These are phyloP conservation scores for Thyridium curvatum DNA, from an alignment of 2,329 filamentous ascomycete species.

Conservation along the genomic window DNA sequence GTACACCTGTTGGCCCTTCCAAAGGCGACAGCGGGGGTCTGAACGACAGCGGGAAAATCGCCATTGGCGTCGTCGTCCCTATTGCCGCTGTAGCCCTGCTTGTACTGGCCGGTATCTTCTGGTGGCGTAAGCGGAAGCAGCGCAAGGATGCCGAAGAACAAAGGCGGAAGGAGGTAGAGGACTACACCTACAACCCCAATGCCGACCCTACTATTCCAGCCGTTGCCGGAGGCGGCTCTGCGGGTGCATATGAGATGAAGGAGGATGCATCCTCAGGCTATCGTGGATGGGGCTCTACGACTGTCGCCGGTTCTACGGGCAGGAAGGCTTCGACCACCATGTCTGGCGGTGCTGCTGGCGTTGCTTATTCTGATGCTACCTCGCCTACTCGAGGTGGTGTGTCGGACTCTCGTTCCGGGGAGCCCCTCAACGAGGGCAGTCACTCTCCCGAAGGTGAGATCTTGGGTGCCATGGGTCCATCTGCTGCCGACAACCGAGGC, in stretches of 20 bases:
- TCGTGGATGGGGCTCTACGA: conserved; percentile 87
- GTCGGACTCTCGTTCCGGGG: conserved; percentile 65
- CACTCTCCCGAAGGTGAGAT: conserved; percentile 70
- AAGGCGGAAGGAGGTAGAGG: conserved; percentile 90
- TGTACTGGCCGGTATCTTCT: conserved; percentile 68
- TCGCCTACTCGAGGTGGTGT: conserved; percentile 60
- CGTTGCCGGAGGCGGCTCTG: conserved; percentile 27
- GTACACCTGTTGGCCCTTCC: conserved; percentile 9
- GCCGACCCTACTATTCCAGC: conserved; percentile 72
- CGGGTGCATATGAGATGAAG: conserved; percentile 60
- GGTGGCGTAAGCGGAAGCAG: conserved; percentile 86
- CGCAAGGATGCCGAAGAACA: conserved; percentile 81
- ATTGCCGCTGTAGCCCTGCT: conserved; percentile 82
- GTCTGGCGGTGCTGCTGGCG: conserved; percentile 63
- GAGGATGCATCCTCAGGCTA: conserved; percentile 77
- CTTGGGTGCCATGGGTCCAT: conserved; percentile 74
- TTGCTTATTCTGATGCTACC: conserved; percentile 66
- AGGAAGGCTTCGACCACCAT: conserved; percentile 87
- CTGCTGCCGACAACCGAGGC: conserved; percentile 56
- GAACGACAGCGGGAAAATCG: conserved; percentile 64
- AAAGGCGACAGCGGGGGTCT: conserved; percentile 38
- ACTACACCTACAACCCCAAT: conserved; percentile 98
- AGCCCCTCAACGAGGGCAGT: conserved; percentile 49
- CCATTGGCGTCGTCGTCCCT: conserved; percentile 88
- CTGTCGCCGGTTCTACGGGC: conserved; percentile 58